These are phyloP conservation scores for Amanita muscaria DNA, from an alignment of 768 basidiomycete species.

Conservation along the genomic window DNA sequence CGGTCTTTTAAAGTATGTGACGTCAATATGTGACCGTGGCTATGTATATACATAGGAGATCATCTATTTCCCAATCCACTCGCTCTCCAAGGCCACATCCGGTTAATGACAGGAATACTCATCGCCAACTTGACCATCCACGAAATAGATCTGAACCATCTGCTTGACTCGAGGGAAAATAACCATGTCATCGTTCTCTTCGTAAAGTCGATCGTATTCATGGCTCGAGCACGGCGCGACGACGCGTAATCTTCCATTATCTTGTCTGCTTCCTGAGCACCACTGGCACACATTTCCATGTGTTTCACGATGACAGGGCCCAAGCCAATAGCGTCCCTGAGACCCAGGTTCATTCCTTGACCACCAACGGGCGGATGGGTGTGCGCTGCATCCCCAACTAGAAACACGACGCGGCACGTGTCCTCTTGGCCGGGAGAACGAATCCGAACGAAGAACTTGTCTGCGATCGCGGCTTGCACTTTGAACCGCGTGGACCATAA, in stretches of 20 bases:
- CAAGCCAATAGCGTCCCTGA: constrained; percentile 41
- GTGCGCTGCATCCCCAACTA: constrained; percentile 31
- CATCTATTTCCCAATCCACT: constrained; percentile 27
- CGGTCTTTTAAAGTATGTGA: too few relatives aligned
- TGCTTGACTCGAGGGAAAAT: background rate
- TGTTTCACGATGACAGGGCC: constrained; percentile 33
- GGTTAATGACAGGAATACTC: constrained; percentile 10
- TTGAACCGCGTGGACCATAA: constrained; percentile 42
- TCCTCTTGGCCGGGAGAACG: background rate
- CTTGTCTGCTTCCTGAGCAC: constrained; percentile 17
- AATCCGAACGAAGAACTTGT: constrained; percentile 24
- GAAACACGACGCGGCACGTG: constrained; percentile 10
- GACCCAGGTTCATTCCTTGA: constrained; percentile 49
- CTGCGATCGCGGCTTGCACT: constrained; percentile 36
- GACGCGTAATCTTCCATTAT: constrained; percentile 27
- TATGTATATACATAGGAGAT: too few relatives aligned
- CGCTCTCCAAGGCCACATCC: constrained; percentile 17
- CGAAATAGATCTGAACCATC: background rate
- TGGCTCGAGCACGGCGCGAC: constrained; percentile 27
- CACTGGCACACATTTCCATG: constrained; percentile 10
- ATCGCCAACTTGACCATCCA: constrained; percentile 4
- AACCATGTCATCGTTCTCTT: constrained; percentile 22
- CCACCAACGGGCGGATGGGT: constrained; percentile 48
- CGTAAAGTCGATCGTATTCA: constrained; percentile 32
- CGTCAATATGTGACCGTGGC: too few relatives aligned